These are phyloP conservation scores for Talaromyces sp. DNA, from an alignment of 2,329 filamentous ascomycete species.

Conservation along the genomic window DNA sequence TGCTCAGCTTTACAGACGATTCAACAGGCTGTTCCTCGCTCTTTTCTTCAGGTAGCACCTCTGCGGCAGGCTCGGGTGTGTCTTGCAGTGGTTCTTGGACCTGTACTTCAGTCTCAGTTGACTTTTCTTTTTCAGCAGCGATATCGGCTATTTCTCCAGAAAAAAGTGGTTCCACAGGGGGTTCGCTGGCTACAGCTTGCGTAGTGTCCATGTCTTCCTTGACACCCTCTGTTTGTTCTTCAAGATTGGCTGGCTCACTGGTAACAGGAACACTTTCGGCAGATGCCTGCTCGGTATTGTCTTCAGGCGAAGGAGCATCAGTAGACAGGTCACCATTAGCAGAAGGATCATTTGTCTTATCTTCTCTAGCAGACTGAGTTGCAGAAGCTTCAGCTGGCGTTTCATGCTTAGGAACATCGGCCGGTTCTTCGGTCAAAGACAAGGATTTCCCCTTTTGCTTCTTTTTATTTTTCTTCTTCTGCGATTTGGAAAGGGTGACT, in stretches of 20 bases:
- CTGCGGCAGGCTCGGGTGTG: not conserved
- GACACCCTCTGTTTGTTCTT: not conserved
- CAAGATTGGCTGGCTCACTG: not conserved
- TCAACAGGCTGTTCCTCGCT: conserved; percentile 1
- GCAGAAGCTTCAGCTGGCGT: not conserved
- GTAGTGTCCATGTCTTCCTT: not conserved
- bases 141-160: not conserved
- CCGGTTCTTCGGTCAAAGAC: not conserved
- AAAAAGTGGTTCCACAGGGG: not conserved
- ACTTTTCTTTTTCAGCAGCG: not conserved
- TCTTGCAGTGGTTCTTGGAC: not conserved
- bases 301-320: not conserved
- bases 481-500: not conserved
- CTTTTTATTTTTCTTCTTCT: conserved; percentile 26
- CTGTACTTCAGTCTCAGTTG: not conserved
- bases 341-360: not conserved
- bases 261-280: not conserved
- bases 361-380: not conserved
- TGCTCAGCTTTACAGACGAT: conserved; percentile 10
- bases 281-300: not conserved
- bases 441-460: conserved; percentile 18
- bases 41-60: not conserved
- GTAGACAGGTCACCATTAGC: not conserved
- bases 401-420: not conserved
- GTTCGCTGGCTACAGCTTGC: not conserved